phyloP scores from a whole-genome alignment of 2,329 filamentous ascomycete species.

The Colletotrichum sublineola region DNA sequence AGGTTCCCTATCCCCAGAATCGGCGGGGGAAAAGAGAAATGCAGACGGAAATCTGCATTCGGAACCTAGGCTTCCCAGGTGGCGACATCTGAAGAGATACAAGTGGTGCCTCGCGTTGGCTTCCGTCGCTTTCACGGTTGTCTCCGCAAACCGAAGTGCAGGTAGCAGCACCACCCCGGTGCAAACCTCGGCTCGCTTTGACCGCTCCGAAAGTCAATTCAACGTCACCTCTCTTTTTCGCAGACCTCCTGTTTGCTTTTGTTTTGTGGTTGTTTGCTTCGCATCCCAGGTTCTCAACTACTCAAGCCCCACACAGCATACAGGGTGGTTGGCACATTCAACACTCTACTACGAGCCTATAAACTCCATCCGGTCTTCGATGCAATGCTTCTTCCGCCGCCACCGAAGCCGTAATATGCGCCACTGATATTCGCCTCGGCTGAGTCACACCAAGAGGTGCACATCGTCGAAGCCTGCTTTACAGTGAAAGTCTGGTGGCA shows the following conservation, averaged over 20 bases:
- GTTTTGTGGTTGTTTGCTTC: not conserved
- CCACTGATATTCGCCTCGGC: not conserved
- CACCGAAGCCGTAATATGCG: not conserved
- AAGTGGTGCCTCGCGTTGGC: not conserved
- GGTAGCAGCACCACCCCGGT: not conserved
- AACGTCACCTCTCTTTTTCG: not conserved
- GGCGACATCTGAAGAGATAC: not conserved
- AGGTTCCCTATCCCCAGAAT: not conserved
- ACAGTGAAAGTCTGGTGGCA: not conserved
- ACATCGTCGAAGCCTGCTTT: not conserved
- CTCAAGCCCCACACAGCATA: not conserved
- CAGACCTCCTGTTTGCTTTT: not conserved
- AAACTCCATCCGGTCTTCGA: not conserved
- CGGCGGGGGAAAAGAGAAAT: no score
- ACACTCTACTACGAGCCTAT: not conserved
- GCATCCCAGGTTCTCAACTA: not conserved
- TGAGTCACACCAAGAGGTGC: not conserved
- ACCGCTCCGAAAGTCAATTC: not conserved
- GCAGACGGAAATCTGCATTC: not conserved
- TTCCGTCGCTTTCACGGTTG: not conserved
- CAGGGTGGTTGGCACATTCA: not conserved
- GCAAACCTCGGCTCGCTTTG: conserved; percentile 2
- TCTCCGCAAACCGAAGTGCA: not conserved
- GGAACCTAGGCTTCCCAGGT: not conserved
- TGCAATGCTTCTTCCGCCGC: not conserved